phyloP scores from a whole-genome alignment of 805 yeast species.

The Metschnikowia kunwiensis region DNA sequence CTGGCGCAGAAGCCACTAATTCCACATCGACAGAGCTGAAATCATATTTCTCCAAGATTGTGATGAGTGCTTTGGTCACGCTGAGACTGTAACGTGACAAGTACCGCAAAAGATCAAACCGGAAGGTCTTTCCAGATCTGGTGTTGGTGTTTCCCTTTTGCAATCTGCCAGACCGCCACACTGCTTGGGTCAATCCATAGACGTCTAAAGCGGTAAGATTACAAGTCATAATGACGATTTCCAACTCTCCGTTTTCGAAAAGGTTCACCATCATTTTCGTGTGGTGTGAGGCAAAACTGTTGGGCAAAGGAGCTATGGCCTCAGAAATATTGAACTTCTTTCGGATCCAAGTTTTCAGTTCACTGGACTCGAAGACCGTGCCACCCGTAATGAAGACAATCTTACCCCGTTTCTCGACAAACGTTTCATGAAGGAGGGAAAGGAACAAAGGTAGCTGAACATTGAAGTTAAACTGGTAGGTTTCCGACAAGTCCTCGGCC shows the following conservation, averaged over 20 bases:
- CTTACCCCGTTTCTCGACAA: conserved; percentile 17
- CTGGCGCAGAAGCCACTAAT: conserved; percentile 56
- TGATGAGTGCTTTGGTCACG: conserved; percentile 26
- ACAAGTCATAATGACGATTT: conserved; percentile 56
- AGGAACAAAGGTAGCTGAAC: conserved; percentile 42
- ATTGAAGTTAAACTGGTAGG: conserved; percentile 49
- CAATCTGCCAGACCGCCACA: conserved; percentile 57
- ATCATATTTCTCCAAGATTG: conserved; percentile 33
- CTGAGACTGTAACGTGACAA: conserved; percentile 40
- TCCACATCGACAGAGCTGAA: conserved; percentile 49
- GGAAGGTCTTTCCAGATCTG: conserved; percentile 30
- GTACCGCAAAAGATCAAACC: conserved; percentile 44
- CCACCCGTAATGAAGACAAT: conserved; percentile 34
- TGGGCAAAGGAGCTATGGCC: conserved; percentile 33
- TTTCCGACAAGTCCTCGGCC: conserved; percentile 28
- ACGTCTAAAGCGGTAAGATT: conserved; percentile 57
- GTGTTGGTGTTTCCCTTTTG: conserved; percentile 12
- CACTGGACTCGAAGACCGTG: conserved; percentile 8
- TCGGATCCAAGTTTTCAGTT: conserved; percentile 1
- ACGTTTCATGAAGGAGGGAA: conserved; percentile 27
- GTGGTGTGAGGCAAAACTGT: conserved; percentile 52
- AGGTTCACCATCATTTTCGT: conserved; percentile 64
- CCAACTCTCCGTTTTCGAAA: conserved; percentile 43
- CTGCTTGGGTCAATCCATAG: conserved; percentile 58
- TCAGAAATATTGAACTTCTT: conserved; percentile 25